A percentile compares a stretch with the other conserved stretches of the same genome.
phyloP scores from a whole-genome alignment of 768 basidiomycete genomes.

The Chiua virens region DNA sequence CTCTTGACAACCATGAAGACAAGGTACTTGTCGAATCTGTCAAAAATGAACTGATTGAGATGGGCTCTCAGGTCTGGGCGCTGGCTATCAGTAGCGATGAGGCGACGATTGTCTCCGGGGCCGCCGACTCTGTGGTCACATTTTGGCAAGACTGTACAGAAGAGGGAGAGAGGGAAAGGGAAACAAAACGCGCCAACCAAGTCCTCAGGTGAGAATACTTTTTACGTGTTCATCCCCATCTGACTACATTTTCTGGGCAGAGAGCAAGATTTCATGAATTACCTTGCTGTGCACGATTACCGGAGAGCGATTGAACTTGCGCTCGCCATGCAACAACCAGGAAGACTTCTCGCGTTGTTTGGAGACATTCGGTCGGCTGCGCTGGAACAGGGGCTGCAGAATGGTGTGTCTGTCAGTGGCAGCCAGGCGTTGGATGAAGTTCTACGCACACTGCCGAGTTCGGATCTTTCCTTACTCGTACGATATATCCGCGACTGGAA shows the following conservation, averaged over 20 bases:
- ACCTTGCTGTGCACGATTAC: constrained; percentile 84
- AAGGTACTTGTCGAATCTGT: constrained; percentile 56
- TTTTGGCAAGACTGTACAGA: constrained; percentile 97
- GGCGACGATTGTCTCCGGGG: constrained; percentile 84
- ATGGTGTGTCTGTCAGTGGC: constrained; percentile 57
- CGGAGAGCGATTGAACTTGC: constrained; percentile 89
- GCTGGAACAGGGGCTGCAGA: constrained; percentile 11
- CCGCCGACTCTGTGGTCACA: constrained; percentile 93
- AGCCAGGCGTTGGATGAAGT: constrained; percentile 77
- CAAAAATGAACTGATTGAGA: not conserved
- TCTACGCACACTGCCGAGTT: constrained; percentile 63
- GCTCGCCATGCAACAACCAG: constrained; percentile 91
- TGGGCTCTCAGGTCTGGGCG: constrained; percentile 84
- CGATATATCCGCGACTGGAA: constrained; percentile 92
- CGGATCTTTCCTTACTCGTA: constrained; percentile 80
- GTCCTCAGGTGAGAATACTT: constrained; percentile 70
- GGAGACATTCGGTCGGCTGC: constrained; percentile 48
- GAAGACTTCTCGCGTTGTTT: constrained; percentile 80
- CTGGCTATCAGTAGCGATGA: constrained; percentile 82
- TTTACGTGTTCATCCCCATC: not conserved
- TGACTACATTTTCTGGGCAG: constrained; percentile 43
- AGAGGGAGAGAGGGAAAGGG: constrained; percentile 74
- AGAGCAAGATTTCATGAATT: constrained; percentile 95
- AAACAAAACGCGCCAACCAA: constrained; percentile 65
- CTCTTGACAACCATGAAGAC: constrained; percentile 96